Evolutionary conservation across 2,329 filamentous ascomycete genomes (phyloP).

Genomic region (Zasmidium cellare): DNA sequence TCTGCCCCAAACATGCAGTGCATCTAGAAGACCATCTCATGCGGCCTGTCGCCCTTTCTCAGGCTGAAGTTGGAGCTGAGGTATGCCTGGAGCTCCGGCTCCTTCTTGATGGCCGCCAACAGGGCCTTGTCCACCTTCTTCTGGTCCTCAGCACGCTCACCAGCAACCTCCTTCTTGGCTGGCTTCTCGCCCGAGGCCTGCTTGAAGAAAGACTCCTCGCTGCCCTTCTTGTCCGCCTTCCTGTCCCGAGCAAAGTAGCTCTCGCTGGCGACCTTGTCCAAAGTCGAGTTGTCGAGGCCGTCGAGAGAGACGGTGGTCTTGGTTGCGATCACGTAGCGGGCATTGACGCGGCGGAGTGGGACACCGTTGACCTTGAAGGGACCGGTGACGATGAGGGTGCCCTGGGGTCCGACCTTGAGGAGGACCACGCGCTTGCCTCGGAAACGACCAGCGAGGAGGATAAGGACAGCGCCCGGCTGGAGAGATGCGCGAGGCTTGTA

Average conservation of each 20-base stretch:
- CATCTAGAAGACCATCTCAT: constrained; percentile 98
- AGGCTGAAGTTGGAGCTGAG: constrained; percentile 95
- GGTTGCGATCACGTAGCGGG: constrained; percentile 90
- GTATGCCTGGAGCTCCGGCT: constrained; percentile 90
- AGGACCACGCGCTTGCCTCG: constrained; percentile 99
- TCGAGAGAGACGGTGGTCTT: constrained; percentile 80
- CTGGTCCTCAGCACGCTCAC: constrained; percentile 92
- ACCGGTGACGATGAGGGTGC: constrained; percentile 97
- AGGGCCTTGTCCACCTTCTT: constrained; percentile 98
- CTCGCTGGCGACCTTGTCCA: constrained; percentile 76
- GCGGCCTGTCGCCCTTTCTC: constrained; percentile 98
- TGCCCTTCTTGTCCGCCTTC: constrained; percentile 84
- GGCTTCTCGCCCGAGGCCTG: constrained; percentile 82
- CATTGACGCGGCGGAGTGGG: constrained; percentile 88
- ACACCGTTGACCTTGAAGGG: constrained; percentile 99
- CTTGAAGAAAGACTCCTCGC: constrained; percentile 98
- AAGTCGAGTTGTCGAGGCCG: constrained; percentile 69
- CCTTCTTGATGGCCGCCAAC: constrained; percentile 96
- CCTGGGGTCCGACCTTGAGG: constrained; percentile 95
- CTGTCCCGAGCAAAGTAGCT: constrained; percentile 98
- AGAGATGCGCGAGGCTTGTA: constrained; percentile 86
- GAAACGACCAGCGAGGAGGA: constrained; percentile 99
- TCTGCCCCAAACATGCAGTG: constrained; percentile 18
- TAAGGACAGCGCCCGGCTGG: constrained; percentile 92
- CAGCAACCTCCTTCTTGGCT: constrained; percentile 96